Evolutionary conservation across 2,329 filamentous ascomycete genomes (phyloP), one percentile per base, ranked within the genome.

Genomic region (Xylaria polymorpha): DNA sequence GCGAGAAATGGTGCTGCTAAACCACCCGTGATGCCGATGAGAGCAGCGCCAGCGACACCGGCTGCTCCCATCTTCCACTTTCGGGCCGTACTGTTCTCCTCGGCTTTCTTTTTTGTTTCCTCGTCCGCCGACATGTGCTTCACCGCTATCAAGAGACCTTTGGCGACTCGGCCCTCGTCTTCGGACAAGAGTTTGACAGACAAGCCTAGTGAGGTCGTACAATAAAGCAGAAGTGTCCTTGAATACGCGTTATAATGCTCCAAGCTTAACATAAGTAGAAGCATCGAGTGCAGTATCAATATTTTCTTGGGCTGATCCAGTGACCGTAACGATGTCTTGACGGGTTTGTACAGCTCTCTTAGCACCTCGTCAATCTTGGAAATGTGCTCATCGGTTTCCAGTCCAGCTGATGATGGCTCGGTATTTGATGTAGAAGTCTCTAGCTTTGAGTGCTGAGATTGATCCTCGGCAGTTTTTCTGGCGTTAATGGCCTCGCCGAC

Each of bases 231-330:
- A 15, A 97, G 82, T 1, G 92, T 84, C 3, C 93, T 87, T 1
- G 93, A 93, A 75, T 93, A 89, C 2, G 92, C 90, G 57, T 86
- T 90, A 79, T 96, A 97, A 70, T 92, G 88, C 76, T 96, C 90
- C 2, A 97, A 81, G 7, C 92, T 94, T 2, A 97, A 81, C 5
- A 94, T 77, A 10, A 95, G 83, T 0, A 97, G 83, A 0, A 97
- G 83, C 25, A 93, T 80, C 0, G 91, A 88, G 73, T 96, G 91
- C 2, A 97, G 81, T 10, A 97, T 83, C 6, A 94, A 82, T 35
- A 86, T 84, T 51, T 89, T 83, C 73, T 89, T 91, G 41, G 88
- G 86, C 53, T 87, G 79, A 0, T 87, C 81, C 1, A 94, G 80
- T 14, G 85, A 83, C 73, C 86, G 87, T 14, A 96, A 82, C 1